Base-by-base conservation (phyloP, 345 rosid genomes). In the Mercurialis annua region DNA sequence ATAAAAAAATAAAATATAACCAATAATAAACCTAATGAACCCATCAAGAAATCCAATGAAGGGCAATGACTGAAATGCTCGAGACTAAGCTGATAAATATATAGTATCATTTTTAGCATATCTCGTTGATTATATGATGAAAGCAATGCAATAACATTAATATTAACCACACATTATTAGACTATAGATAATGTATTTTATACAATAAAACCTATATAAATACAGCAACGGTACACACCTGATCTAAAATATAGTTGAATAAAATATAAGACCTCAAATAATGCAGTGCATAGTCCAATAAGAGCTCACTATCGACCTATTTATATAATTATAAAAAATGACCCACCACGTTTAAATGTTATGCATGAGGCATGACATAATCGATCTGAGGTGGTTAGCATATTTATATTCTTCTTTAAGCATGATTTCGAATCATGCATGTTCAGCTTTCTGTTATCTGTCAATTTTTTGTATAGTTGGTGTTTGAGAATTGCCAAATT, bases 341-440 rank as follows among this genome's bases (percentile, higher is more conserved):
- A 68, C 40, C 65, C 67, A 60, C 47, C 64, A 15, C 10, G 23
- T 23, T 21, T 2, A 1, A 1, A 30, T 55, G 16, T 16, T 17
- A 54, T 5, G 12, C 34, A 23, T 16, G 62, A 47, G 62, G 30
- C 46, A 43, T 52, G 65, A 15, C 31, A 44, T 54, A 30, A 61
- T 46, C 65, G 30, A 62, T 65, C 74, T 73, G 81, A 81, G 64
- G 83, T 80, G 82, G 82, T 43, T 31, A 77, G 86, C 87, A 81
- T 81, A 69, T 68, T 44, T 68, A 29, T 26, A 30, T 33, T 57
- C 24, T 57, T 21, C 48, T 26, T 61, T 68, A 50, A 16, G 24
- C 59, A 64, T 51, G 33, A 31, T 76, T 55, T 68, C 64, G 53
- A 59, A 18, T 16, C 42, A 29, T 67, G 27, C 29, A 59, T 53